Evolutionary conservation across 176 grass and related monocot genomes (phyloP).

Genomic region (Hordeum marinum): DNA sequence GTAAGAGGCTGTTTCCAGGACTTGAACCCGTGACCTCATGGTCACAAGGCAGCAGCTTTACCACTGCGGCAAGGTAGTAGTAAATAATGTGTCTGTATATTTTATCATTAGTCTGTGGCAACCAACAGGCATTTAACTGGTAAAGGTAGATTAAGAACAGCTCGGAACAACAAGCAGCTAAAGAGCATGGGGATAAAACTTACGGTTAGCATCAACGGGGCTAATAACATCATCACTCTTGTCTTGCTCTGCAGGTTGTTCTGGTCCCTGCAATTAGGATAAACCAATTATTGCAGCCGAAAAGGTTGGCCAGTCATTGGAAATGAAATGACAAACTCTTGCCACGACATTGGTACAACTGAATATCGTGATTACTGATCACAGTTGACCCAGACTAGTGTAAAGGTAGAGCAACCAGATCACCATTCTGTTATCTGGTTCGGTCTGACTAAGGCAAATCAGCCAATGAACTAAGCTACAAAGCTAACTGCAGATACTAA

Average conservation of each 20-base stretch:
- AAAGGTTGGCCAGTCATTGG: neutral
- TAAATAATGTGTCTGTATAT: too few relatives aligned
- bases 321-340: neutral
- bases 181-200: conserved; percentile 10
- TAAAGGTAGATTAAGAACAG: neutral
- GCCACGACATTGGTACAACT: neutral
- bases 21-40: too few relatives aligned
- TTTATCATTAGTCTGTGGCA: too few relatives aligned
- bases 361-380: neutral
- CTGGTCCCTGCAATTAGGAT: conserved; percentile 41
- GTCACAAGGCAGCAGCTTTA: too few relatives aligned
- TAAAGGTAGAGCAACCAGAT: neutral
- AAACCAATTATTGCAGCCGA: conserved; percentile 15
- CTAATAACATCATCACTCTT: conserved; percentile 75
- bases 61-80: too few relatives aligned
- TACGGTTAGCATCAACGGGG: conserved; percentile 46
- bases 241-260: conserved; percentile 56
- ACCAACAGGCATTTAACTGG: too few relatives aligned
- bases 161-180: neutral
- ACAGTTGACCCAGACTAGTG: neutral
- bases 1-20: too few relatives aligned
- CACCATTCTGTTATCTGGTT: too few relatives aligned
- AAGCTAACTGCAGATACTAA: neutral
- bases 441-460: neutral
- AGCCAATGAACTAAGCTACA: neutral